phyloP scores from a whole-genome alignment of 129 eudicot genomes.

The Sambucus nigra region DNA sequence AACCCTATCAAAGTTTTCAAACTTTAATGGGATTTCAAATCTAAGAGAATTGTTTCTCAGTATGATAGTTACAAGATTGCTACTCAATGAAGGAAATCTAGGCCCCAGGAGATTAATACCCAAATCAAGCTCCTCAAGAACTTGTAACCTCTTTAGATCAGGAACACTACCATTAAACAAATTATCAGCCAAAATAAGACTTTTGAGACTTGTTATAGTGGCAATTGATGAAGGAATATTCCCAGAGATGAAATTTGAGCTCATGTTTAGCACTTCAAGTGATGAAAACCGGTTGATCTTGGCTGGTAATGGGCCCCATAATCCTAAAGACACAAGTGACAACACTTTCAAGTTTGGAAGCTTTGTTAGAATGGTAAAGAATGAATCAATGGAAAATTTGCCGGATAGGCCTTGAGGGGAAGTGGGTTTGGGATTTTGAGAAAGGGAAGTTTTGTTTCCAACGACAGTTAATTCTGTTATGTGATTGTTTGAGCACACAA shows the following conservation, averaged over 20 bases:
- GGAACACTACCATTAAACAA: conserved; percentile 67
- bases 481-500: conserved; percentile 63
- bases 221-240: conserved; percentile 51
- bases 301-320: conserved; percentile 76
- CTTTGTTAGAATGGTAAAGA: conserved; percentile 72
- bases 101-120: conserved; percentile 63
- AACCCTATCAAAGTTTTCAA: conserved; percentile 35
- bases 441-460: conserved; percentile 54
- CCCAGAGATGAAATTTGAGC: conserved; percentile 70
- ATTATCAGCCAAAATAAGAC: conserved; percentile 47
- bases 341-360: conserved; percentile 49
- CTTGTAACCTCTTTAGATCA: conserved; percentile 44
- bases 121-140: conserved; percentile 58
- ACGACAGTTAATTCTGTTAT: conserved; percentile 57
- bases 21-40: conserved; percentile 39
- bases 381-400: conserved; percentile 61
- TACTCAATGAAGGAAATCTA: conserved; percentile 54
- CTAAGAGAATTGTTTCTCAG: conserved; percentile 57
- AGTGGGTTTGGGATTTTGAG: conserved; percentile 12
- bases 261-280: conserved; percentile 59
- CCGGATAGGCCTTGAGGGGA: conserved; percentile 30
- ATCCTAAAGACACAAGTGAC: conserved; percentile 70
- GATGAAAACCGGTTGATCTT: conserved; percentile 51
- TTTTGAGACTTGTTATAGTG: conserved; percentile 32
- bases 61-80: conserved; percentile 34